Evolutionary conservation across 352 stramenopile genomes (phyloP).

Genomic region (Globisporangium alternatum): DNA sequence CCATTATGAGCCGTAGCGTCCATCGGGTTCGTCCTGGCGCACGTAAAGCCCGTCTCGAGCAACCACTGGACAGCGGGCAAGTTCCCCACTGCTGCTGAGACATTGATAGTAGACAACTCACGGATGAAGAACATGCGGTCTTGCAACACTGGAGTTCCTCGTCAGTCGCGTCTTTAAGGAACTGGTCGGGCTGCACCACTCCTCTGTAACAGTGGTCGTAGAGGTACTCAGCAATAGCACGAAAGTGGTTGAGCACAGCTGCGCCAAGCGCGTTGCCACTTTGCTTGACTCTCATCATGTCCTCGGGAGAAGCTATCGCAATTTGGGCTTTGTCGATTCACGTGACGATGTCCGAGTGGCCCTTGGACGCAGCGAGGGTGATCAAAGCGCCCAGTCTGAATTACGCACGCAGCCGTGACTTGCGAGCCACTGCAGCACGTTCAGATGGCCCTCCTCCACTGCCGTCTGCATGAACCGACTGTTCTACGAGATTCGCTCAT

Average conservation of each 20-base stretch:
- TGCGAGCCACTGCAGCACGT: not conserved
- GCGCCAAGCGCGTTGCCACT: not conserved
- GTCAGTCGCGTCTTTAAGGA: not conserved
- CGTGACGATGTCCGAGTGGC: not conserved
- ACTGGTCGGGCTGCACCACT: not conserved
- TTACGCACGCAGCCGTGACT: not conserved
- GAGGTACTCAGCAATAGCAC: not conserved
- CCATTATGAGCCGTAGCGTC: not conserved
- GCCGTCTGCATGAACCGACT: not conserved
- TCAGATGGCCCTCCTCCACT: not conserved
- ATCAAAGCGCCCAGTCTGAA: not conserved
- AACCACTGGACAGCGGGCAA: not conserved
- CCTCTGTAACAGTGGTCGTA: not conserved
- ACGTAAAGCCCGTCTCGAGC: not conserved
- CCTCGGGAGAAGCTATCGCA: not conserved
- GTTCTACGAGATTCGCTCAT: not conserved
- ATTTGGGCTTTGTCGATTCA: not conserved
- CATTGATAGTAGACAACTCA: not conserved
- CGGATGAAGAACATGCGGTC: not conserved
- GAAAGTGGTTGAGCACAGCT: not conserved
- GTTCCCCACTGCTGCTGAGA: not conserved
- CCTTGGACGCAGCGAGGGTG: not conserved
- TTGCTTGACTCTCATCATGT: not conserved
- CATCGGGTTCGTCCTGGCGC: not conserved
- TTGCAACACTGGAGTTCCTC: conserved; percentile 2